Percentiles rank a stretch among this genome's conserved stretches.
These are phyloP conservation scores for Elongisporangium anandrum DNA, from an alignment of 352 stramenopile species.

Conservation along the genomic window DNA sequence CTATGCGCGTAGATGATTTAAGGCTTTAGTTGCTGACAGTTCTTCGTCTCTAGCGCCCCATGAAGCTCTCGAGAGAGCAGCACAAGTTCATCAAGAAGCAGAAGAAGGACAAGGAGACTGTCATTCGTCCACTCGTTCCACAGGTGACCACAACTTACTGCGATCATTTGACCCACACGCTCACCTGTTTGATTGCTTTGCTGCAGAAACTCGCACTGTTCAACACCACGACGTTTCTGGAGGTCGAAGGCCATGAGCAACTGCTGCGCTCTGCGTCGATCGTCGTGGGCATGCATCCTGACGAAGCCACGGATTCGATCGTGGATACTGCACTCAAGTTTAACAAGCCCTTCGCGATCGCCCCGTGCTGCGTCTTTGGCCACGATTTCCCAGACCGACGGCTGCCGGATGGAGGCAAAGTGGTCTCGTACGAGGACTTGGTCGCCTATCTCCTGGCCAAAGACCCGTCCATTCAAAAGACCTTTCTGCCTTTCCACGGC, in stretches of 20 bases:
- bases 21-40: too few species aligned
- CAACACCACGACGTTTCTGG: conserved; percentile 57
- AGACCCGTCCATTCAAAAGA: conserved; percentile 44
- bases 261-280: conserved; percentile 75
- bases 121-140: conserved; percentile 31
- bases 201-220: conserved; percentile 41
- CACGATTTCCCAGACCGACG: conserved; percentile 83
- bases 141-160: conserved; percentile 23
- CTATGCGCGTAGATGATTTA: too few species aligned
- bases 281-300: conserved; percentile 92
- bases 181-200: conserved; percentile 2
- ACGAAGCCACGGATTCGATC: conserved; percentile 94
- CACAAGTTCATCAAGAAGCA: conserved; percentile 70
- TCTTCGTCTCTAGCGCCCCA: conserved; percentile 40
- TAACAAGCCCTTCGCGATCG: conserved; percentile 92
- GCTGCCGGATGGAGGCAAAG: conserved; percentile 33
- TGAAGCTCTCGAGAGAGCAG: conserved; percentile 67
- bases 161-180: too few species aligned
- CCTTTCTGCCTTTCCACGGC: conserved; percentile 73
- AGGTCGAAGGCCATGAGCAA: conserved; percentile 30
- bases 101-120: conserved; percentile 30
- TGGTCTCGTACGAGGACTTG: conserved; percentile 77
- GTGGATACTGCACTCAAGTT: conserved; percentile 88
- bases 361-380: conserved; percentile 96
- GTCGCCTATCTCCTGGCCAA: conserved; percentile 80